phyloP scores from a whole-genome alignment of 164 flowering plant species.

The Kalanchoe fedtschenkoi region DNA sequence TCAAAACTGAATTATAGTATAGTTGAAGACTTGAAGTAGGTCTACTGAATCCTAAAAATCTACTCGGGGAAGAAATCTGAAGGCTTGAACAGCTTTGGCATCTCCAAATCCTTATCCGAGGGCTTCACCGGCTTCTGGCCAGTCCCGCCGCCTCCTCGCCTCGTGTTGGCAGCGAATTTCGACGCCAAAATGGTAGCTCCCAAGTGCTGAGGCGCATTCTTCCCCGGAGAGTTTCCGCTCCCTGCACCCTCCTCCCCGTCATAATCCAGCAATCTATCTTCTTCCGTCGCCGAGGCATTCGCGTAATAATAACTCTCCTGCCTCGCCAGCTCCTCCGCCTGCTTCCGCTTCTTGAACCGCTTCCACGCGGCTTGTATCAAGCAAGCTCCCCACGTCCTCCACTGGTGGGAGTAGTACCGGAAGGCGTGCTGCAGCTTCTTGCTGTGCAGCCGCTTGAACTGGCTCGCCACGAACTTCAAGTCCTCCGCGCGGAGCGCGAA shows the following conservation, averaged over 20 bases:
- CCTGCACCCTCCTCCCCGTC: constrained; percentile 1
- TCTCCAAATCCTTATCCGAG: too few relatives aligned
- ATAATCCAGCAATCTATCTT: not conserved
- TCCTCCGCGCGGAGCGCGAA: constrained; percentile 45
- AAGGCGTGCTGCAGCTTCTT: constrained; percentile 48
- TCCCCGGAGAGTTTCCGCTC: not conserved
- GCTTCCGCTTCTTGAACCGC: constrained; percentile 20
- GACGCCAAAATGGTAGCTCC: constrained; percentile 38
- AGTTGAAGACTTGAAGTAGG: too few relatives aligned
- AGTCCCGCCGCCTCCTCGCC: constrained; percentile 19
- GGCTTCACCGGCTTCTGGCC: too few relatives aligned
- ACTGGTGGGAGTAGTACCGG: constrained; percentile 48
- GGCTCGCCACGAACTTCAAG: constrained; percentile 38
- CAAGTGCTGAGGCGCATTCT: constrained; percentile 15
- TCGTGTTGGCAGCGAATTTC: constrained; percentile 35
- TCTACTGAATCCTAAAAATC: too few relatives aligned
- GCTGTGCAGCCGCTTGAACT: constrained; percentile 45
- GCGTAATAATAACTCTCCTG: constrained; percentile 20
- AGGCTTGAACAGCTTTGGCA: not conserved
- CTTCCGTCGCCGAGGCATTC: constrained; percentile 6
- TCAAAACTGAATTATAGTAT: too few relatives aligned
- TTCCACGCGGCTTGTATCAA: constrained; percentile 45
- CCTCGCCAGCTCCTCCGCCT: constrained; percentile 27
- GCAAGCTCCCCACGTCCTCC: constrained; percentile 55
- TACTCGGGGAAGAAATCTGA: not conserved